Percentiles rank a stretch among this genome's conserved stretches.
Conservation (phyloP, 331 rosid species). For the Cydonia oblonga region DNA sequence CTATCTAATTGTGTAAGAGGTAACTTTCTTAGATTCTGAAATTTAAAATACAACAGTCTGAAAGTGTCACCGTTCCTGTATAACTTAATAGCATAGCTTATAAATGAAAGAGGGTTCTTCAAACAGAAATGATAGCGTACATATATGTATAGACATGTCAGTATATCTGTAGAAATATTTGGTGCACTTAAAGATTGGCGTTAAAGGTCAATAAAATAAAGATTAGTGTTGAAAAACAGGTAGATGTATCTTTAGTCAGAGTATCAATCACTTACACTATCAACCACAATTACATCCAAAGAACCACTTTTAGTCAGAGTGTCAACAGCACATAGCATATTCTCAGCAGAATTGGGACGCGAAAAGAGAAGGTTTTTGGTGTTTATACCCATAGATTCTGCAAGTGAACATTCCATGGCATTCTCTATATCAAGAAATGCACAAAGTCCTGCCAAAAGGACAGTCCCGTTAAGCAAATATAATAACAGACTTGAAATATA, state of each 20-base stretch:
- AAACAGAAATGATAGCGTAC: not conserved
- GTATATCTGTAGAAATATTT: not conserved
- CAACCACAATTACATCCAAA: slow-evolving; percentile 80
- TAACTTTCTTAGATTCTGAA: not conserved
- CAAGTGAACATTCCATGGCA: slow-evolving; percentile 68
- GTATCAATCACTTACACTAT: slow-evolving; percentile 56
- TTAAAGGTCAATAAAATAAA: not conserved
- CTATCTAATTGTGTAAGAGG: not conserved
- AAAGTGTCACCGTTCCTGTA: not conserved
- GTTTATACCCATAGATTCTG: slow-evolving; percentile 72
- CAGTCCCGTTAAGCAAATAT: not conserved
- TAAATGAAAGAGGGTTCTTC: not conserved
- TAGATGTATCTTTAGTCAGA: not conserved
- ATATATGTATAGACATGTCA: not conserved
- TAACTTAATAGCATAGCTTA: not conserved
- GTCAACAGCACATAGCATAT: slow-evolving; percentile 60
- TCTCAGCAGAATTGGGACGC: slow-evolving; percentile 72
- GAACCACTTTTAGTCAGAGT: slow-evolving; percentile 75
- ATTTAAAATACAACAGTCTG: not conserved
- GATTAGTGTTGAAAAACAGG: not conserved
- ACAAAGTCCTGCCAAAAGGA: slow-evolving; percentile 59
- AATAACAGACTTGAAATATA: not conserved
- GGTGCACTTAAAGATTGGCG: not conserved
- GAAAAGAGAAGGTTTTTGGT: slow-evolving; percentile 66
- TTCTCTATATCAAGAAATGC: slow-evolving; percentile 88